These are phyloP conservation scores for Psidium friedrichsthalianum DNA, from an alignment of 345 rosid species.

Conservation along the genomic window DNA sequence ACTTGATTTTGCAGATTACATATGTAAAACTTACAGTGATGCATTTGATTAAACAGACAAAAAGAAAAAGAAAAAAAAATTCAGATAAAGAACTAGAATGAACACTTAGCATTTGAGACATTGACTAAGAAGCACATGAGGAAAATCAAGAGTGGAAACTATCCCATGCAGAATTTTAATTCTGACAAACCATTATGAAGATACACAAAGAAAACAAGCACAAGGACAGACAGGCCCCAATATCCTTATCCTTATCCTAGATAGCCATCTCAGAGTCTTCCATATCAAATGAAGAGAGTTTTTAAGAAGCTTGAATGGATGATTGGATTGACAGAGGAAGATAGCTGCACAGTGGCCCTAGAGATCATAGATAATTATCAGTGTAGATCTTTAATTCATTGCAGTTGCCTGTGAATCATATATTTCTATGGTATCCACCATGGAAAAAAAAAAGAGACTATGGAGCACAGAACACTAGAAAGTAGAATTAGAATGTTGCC, in stretches of 20 bases:
- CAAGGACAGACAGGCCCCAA: not conserved
- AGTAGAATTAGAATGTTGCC: not conserved
- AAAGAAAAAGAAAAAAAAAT: not conserved
- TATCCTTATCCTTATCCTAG: not conserved
- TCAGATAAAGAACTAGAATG: not conserved
- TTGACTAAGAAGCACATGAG: not conserved
- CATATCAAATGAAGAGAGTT: not conserved
- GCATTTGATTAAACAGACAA: not conserved
- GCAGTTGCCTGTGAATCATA: not conserved
- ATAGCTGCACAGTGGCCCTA: not conserved
- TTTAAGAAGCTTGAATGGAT: not conserved
- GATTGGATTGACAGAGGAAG: not conserved
- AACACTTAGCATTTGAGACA: not conserved
- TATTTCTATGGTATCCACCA: not conserved
- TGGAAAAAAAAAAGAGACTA: not conserved
- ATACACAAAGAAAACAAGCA: not conserved
- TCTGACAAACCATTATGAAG: not conserved
- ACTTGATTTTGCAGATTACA: constrained; percentile 1
- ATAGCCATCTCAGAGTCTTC: not conserved
- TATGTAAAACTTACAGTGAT: not conserved
- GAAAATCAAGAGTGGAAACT: not conserved
- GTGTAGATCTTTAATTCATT: not conserved
- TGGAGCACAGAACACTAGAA: not conserved
- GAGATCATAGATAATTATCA: not conserved
- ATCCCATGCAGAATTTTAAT: not conserved